Conservation (phyloP, 2,329 filamentous ascomycete species). For the Trichoderma semiorbis region DNA sequence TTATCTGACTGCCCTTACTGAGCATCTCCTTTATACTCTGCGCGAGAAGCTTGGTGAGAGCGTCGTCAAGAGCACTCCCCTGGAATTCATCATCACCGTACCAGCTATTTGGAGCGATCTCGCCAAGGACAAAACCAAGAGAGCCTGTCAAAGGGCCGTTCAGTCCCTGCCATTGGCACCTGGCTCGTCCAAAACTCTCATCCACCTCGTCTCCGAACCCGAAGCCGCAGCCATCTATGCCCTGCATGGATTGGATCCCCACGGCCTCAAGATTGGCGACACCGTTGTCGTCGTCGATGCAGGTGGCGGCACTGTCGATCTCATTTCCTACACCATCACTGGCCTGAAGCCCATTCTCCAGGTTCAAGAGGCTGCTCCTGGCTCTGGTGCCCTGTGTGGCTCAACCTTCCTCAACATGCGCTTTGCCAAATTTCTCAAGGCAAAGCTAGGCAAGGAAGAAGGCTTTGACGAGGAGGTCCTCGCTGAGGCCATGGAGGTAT, state of each 20-base stretch:
- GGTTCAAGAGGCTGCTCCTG: conserved; percentile 43
- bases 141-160: conserved; percentile 39
- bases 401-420: conserved; percentile 44
- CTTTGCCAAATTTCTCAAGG: conserved; percentile 40
- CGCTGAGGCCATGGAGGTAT: conserved; percentile 39
- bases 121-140: conserved; percentile 47
- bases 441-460: conserved; percentile 38
- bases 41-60: conserved; percentile 40
- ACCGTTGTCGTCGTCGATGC: conserved; percentile 51
- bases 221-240: conserved; percentile 49
- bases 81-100: conserved; percentile 52
- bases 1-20: conserved; percentile 43
- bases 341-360: conserved; percentile 41
- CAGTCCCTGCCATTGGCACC: conserved; percentile 26
- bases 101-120: conserved; percentile 55
- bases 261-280: conserved; percentile 40
- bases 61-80: conserved; percentile 39
- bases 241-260: conserved; percentile 38
- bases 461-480: conserved; percentile 40
- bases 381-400: conserved; percentile 46
- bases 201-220: conserved; percentile 46
- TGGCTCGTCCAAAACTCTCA: conserved; percentile 25
- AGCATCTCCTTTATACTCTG: conserved; percentile 44
- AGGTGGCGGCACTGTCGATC: conserved; percentile 49
- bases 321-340: conserved; percentile 48